A percentile compares a stretch with the other conserved stretches of the same genome.
Conservation (phyloP, 306 rosid genomes). For the Rosa lucieae region DNA sequence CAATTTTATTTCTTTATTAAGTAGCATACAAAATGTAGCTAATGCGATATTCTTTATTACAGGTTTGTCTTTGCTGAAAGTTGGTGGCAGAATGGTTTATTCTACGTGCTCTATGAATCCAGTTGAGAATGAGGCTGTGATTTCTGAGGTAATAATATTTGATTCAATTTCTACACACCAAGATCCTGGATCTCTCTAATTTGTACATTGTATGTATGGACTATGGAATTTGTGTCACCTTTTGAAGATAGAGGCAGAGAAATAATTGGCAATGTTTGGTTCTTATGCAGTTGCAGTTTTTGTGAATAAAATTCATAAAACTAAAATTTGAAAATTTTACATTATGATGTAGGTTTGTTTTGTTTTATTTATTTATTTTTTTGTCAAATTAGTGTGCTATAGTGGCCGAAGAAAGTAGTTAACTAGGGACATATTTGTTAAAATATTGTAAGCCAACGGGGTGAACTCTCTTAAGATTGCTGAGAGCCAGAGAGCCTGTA, state of each 20-base stretch:
- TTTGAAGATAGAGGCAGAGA: not conserved
- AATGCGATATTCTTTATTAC: conserved; percentile 29
- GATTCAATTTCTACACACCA: not conserved
- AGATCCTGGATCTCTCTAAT: not conserved
- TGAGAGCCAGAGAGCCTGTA: no score
- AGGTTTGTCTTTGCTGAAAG: conserved; percentile 86
- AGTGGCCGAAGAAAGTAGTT: not conserved
- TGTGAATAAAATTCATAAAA: not conserved
- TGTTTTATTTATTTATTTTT: not conserved
- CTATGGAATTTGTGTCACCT: not conserved
- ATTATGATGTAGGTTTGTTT: not conserved
- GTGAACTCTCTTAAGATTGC: not conserved
- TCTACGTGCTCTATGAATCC: conserved; percentile 99
- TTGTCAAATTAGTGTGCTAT: not conserved
- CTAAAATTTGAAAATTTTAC: not conserved
- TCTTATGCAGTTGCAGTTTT: not conserved
- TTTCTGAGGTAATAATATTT: conserved; percentile 72
- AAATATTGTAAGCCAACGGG: not conserved
- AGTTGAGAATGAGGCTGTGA: conserved; percentile 95
- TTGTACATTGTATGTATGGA: not conserved
- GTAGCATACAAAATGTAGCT: conserved; percentile 12
- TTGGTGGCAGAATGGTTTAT: conserved; percentile 96
- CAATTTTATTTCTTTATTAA: not conserved
- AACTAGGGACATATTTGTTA: not conserved
- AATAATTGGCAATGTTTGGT: not conserved